A percentile compares a stretch with the other conserved stretches of the same genome.
These are phyloP conservation scores for Balansia obtecta DNA, from an alignment of 2,329 filamentous ascomycete species.

Conservation along the genomic window DNA sequence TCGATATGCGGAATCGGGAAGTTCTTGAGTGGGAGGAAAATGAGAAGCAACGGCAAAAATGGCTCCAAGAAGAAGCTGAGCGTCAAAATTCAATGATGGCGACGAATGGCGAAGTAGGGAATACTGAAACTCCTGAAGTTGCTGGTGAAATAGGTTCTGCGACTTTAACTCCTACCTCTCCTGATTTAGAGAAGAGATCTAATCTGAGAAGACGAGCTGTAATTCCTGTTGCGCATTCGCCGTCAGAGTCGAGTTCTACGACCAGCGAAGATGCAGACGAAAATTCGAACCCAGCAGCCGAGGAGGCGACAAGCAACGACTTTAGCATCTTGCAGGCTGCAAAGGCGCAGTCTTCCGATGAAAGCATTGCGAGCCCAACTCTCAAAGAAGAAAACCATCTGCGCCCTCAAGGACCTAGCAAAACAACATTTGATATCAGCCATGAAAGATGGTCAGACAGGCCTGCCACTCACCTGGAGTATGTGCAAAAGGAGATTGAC, in stretches of 20 bases:
- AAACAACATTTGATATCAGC: neutral
- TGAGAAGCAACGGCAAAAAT: slow-evolving; percentile 21
- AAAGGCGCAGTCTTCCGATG: too few species aligned
- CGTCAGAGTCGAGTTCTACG: slow-evolving; percentile 18
- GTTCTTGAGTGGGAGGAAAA: slow-evolving; percentile 32
- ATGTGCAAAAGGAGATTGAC: slow-evolving; percentile 31
- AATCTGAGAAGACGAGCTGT: slow-evolving; percentile 9
- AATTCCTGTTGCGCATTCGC: slow-evolving; percentile 6
- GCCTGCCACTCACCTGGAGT: slow-evolving; percentile 42
- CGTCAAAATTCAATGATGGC: neutral
- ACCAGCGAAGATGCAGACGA: slow-evolving; percentile 12
- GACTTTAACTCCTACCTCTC: neutral
- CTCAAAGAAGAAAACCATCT: neutral
- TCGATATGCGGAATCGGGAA: slow-evolving; percentile 28
- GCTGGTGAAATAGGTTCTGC: neutral
- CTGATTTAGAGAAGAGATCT: neutral
- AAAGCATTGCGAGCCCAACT: neutral
- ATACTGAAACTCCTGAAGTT: neutral
- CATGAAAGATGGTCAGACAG: slow-evolving; percentile 9
- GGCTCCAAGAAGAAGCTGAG: slow-evolving; percentile 10
- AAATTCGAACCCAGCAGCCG: neutral
- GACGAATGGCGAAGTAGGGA: neutral
- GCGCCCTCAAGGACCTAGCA: neutral
- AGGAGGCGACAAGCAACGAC: neutral
- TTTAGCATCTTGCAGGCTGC: neutral